Base-by-base conservation (phyloP, 768 basidiomycete genomes). In the Harrya chromipes region DNA sequence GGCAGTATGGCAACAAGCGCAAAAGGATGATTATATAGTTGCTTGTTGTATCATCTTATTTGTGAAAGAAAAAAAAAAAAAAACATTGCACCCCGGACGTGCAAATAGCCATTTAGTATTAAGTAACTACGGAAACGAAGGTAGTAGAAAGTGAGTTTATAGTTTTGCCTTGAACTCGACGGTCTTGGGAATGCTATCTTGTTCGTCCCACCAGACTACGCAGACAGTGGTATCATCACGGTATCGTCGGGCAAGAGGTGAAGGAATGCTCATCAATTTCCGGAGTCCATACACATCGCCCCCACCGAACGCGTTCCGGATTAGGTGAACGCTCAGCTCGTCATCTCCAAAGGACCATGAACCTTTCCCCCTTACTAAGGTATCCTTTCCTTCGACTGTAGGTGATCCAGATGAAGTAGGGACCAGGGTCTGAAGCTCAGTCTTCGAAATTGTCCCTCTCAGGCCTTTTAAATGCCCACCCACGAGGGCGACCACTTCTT, bases 301-400 rank as follows among this genome's bases (percentile, higher is more conserved):
- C 26, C 93, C 91, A n/a, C 90, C 90, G 51, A 94, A 82, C n/a
- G 92, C 90, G 62, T 95, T 95, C 53, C 92, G 77, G 49, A 94
- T 90, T 16, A 95, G 72, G 67, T 94, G 93, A 34, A 87, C 82
- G 52, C 85, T 79, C 47, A 89, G 61, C 58, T 92, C 88, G 16
- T 84, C 83, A 60, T 94, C 90, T 41, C 75, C 78, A 57, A 94
- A 95, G 8, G 80, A 77, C 90, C 90, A 93, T 10, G 76, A 73
- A 13, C 82, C 82, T 27, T 54, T 59, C 45, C 67, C 65, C 41
- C 56, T 66, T 43, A 42, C 54, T 63, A n/a, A n/a, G n/a, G 75
- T 75, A 55, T 75, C 70, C 63, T 88, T 87, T 48, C 85, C 87
- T 50, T 87, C 79, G 43, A 90, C 73, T 8, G 82, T 79, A 23